Evolutionary conservation across 352 stramenopile genomes (phyloP).

Genomic region (Globisporangium takayamanum): DNA sequence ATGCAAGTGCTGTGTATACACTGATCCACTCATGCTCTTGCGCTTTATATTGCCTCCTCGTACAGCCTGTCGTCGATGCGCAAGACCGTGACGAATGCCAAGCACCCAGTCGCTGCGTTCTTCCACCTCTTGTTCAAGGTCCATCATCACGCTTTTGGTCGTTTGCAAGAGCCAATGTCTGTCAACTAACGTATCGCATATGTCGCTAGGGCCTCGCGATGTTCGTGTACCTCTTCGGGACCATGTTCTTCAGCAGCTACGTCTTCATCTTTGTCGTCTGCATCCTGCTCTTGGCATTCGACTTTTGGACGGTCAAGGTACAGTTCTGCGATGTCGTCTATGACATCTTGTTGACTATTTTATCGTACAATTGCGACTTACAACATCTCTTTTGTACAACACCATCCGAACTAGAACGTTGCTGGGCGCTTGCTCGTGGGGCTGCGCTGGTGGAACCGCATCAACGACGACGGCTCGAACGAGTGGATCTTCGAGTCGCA

Average conservation of each 20-base stretch:
- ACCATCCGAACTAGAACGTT: slow-evolving; percentile 51
- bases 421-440: slow-evolving; percentile 88
- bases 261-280: slow-evolving; percentile 96
- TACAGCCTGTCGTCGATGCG: slow-evolving; percentile 60
- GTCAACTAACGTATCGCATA: background rate
- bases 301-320: slow-evolving; percentile 99
- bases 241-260: slow-evolving; percentile 88
- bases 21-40: background rate
- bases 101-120: slow-evolving; percentile 92
- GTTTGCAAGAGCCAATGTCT: background rate
- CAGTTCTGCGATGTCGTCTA: slow-evolving; percentile 16
- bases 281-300: slow-evolving; percentile 94
- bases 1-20: background rate
- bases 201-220: slow-evolving; percentile 61
- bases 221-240: slow-evolving; percentile 94
- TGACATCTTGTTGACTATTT: too few relatives aligned
- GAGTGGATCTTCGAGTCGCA: slow-evolving; percentile 97
- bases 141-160: background rate
- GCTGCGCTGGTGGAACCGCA: slow-evolving; percentile 97
- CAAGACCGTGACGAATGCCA: slow-evolving; percentile 63
- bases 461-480: slow-evolving; percentile 92
- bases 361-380: too few relatives aligned
- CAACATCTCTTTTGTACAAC: too few relatives aligned
- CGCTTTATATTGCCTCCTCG: background rate
- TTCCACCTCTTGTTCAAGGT: slow-evolving; percentile 98